These are phyloP conservation scores for Cocos nucifera DNA, from an alignment of 176 grass and related monocot species.

Conservation along the genomic window DNA sequence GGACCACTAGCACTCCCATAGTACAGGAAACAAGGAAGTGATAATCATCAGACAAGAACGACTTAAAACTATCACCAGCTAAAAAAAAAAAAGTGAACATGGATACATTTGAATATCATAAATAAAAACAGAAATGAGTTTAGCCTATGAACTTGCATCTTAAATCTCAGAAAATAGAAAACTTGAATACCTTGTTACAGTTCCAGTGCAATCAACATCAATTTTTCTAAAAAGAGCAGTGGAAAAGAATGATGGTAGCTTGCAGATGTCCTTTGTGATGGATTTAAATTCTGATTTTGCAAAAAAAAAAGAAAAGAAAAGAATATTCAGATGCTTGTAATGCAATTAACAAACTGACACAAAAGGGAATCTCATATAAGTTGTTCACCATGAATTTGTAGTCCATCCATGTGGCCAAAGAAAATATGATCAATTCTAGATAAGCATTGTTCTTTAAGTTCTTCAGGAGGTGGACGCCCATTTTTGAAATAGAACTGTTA, in stretches of 20 bases:
- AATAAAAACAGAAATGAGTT: no score
- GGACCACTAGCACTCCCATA: no score
- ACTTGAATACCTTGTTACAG: constrained; percentile 55
- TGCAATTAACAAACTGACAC: constrained; percentile 2
- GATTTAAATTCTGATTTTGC: constrained; percentile 70
- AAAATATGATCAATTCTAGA: constrained; percentile 87
- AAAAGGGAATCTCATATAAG: constrained; percentile 2
- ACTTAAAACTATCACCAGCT: no score
- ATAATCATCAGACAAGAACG: no score
- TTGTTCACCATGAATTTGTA: constrained; percentile 70
- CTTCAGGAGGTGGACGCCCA: constrained; percentile 72
- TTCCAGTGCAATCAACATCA: constrained; percentile 60
- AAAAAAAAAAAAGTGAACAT: no score
- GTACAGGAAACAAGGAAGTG: no score
- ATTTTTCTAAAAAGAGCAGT: constrained; percentile 85
- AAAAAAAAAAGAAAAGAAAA: background rate
- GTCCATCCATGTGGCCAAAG: constrained; percentile 68
- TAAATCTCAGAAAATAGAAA: no score
- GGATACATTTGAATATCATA: no score
- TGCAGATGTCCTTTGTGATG: constrained; percentile 93
- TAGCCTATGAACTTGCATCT: no score
- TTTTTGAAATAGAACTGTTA: constrained; percentile 94
- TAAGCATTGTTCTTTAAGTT: constrained; percentile 84
- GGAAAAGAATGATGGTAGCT: constrained; percentile 84
- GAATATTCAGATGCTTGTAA: constrained; percentile 21